Percentiles rank a stretch among this genome's conserved stretches.
Conservation (phyloP, 257 asterid species). For the Solanum boliviense region DNA sequence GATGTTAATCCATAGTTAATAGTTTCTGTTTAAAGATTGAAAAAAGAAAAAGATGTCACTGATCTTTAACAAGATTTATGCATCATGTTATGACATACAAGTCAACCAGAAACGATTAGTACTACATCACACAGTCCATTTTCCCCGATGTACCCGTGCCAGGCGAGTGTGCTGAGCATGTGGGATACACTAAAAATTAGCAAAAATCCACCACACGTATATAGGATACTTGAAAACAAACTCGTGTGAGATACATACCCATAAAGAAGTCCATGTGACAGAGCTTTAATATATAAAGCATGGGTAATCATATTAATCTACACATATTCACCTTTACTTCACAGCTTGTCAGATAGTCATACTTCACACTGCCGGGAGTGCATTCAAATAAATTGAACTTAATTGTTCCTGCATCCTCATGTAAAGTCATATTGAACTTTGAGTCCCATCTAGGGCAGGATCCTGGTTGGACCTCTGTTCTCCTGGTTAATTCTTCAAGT, state of each 20-base stretch:
- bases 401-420: conserved; percentile 62
- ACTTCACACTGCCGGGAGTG: conserved; percentile 58
- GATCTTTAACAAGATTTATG: neutral
- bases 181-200: neutral
- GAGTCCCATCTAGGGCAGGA: conserved; percentile 79
- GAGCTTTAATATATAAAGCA: neutral
- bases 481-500: conserved; percentile 74
- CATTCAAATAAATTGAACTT: conserved; percentile 68
- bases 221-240: neutral
- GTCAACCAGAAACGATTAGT: neutral
- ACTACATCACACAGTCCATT: neutral
- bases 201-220: neutral
- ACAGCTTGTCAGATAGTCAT: conserved; percentile 74
- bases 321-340: conserved; percentile 65
- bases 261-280: neutral
- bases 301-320: neutral
- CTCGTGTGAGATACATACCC: neutral
- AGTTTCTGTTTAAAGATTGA: neutral
- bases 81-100: neutral
- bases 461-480: conserved; percentile 54
- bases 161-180: neutral
- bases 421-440: conserved; percentile 65
- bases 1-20: neutral
- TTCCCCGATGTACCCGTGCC: neutral
- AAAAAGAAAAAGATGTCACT: neutral